Evolutionary conservation across 2,329 filamentous ascomycete genomes (phyloP).

Genomic region (Magnaporthiopsis rhizophila): DNA sequence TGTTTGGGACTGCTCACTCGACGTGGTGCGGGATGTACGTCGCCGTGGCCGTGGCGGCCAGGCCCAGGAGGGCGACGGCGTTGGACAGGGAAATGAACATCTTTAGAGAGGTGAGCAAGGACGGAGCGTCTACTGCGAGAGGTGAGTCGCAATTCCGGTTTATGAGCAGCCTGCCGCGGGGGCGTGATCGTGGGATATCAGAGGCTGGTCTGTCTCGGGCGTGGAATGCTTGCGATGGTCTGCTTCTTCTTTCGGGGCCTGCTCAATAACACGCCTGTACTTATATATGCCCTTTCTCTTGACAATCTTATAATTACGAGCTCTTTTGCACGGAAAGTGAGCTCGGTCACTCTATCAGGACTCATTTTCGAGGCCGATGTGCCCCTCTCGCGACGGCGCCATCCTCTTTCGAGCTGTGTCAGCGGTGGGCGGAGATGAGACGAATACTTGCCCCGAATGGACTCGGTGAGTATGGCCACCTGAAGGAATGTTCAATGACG

Average conservation of each 20-base stretch:
- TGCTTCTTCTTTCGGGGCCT: not conserved
- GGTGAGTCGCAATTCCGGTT: not conserved
- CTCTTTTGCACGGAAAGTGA: too few species aligned
- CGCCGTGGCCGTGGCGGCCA: not conserved
- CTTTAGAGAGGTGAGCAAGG: too few species aligned
- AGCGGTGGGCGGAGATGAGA: too few species aligned
- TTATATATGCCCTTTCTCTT: not conserved
- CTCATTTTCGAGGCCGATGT: not conserved
- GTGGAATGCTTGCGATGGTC: not conserved
- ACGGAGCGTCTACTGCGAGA: too few species aligned
- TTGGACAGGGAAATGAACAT: too few species aligned
- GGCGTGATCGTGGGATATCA: not conserved
- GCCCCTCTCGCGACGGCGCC: too few species aligned
- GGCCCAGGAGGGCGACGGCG: not conserved
- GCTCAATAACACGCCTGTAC: not conserved
- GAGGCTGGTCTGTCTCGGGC: not conserved
- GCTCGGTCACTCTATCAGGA: not conserved
- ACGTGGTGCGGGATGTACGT: not conserved
- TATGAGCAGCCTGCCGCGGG: not conserved
- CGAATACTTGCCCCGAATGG: not conserved
- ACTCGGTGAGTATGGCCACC: not conserved
- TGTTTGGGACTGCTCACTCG: not conserved
- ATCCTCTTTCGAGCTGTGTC: not conserved
- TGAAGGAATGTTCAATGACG: not conserved
- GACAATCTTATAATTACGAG: fast-evolving